Percentiles rank a stretch among this genome's conserved stretches.
phyloP scores from a whole-genome alignment of 1,139 yeast genomes.

The Trichomonascaceae sp. region DNA sequence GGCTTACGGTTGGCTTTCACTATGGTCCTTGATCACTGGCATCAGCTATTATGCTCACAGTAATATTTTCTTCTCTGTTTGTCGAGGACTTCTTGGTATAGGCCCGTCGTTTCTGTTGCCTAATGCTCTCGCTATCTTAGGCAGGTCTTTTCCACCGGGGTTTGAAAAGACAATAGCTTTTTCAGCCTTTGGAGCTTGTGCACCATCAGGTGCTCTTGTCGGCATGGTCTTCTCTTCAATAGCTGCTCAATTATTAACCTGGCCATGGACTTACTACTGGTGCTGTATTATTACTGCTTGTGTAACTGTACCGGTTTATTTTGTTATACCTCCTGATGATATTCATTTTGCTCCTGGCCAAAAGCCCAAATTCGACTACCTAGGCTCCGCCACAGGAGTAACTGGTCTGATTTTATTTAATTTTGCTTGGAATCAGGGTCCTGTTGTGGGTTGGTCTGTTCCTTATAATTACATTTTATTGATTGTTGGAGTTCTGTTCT shows the following conservation, averaged over 20 bases:
- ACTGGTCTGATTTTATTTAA: constrained; percentile 46
- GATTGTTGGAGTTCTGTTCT: constrained; percentile 41
- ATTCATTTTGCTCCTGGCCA: neutral
- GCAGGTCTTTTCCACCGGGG: constrained; percentile 46
- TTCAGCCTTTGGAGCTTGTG: constrained; percentile 51
- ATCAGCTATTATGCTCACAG: constrained; percentile 41
- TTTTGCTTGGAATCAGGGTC: constrained; percentile 59
- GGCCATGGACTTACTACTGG: constrained; percentile 57
- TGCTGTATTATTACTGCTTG: constrained; percentile 38
- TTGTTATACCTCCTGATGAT: constrained; percentile 38
- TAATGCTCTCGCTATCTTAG: constrained; percentile 50
- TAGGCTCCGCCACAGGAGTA: constrained; percentile 45
- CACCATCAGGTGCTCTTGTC: constrained; percentile 51
- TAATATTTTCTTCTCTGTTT: constrained; percentile 41
- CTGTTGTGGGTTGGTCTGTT: constrained; percentile 50
- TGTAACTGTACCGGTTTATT: constrained; percentile 32
- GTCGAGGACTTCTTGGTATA: constrained; percentile 55
- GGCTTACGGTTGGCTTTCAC: constrained; percentile 44
- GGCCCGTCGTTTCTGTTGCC: constrained; percentile 57
- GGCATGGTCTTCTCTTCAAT: constrained; percentile 47
- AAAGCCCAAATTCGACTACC: constrained; percentile 38
- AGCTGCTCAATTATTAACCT: constrained; percentile 39
- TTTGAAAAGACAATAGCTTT: constrained; percentile 38
- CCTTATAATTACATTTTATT: constrained; percentile 47
- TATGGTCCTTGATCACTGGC: constrained; percentile 50